Conservation (phyloP, 306 rosid species). For the Spatholobus suberectus region DNA sequence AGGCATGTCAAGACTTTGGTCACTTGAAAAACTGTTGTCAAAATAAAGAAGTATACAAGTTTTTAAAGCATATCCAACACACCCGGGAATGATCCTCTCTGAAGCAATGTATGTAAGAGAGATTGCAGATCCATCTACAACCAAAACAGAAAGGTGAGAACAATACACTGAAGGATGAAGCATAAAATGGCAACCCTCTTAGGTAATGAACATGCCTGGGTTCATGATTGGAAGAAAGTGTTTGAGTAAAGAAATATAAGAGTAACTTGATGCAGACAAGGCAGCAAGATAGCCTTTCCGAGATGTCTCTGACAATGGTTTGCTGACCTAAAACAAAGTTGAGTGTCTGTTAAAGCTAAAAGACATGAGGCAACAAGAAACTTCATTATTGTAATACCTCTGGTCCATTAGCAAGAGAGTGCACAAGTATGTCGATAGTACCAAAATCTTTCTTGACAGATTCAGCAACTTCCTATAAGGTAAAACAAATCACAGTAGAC, state of each 20-base stretch:
- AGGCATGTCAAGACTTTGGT: background rate
- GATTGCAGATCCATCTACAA: conserved; percentile 78
- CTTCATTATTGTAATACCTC: conserved; percentile 55
- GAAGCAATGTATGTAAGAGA: conserved; percentile 93
- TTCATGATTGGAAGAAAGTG: conserved; percentile 85
- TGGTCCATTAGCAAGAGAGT: conserved; percentile 93
- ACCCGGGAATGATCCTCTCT: conserved; percentile 90
- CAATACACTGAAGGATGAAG: background rate
- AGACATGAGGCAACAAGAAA: background rate
- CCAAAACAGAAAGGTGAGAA: conserved; percentile 23
- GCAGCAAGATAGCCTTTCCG: conserved; percentile 96
- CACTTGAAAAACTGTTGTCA: background rate
- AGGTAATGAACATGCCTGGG: conserved; percentile 58
- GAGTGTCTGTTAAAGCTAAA: conserved; percentile 12
- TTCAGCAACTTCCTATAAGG: conserved; percentile 78
- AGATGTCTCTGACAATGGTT: conserved; percentile 83
- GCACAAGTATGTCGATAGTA: conserved; percentile 87
- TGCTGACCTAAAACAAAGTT: conserved; percentile 61
- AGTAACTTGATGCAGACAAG: conserved; percentile 87
- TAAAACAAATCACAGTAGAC: conserved; percentile 20
- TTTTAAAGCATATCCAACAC: conserved; percentile 28
- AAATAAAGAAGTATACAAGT: background rate
- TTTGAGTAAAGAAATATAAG: conserved; percentile 76
- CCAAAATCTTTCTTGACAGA: conserved; percentile 82
- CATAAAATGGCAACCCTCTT: background rate